These are phyloP conservation scores for Plantago major DNA, from an alignment of 257 asterid genomes.

Conservation along the genomic window DNA sequence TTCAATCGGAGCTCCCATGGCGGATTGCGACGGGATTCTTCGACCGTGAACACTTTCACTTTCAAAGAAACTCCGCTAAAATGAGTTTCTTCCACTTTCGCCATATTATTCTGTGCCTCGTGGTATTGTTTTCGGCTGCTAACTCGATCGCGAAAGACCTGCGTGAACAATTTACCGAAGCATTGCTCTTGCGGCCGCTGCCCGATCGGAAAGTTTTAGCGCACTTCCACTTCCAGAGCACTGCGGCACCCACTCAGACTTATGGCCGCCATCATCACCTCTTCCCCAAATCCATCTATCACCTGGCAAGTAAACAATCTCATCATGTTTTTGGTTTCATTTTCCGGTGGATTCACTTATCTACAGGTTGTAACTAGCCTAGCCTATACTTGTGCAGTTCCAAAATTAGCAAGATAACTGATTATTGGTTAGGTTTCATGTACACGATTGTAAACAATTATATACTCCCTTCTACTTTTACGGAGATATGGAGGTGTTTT, in stretches of 20 bases:
- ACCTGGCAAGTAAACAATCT: constrained; percentile 46
- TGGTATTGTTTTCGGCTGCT: constrained; percentile 32
- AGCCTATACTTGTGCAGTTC: too few species aligned
- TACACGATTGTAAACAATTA: too few species aligned
- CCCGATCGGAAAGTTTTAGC: constrained; percentile 91
- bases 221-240: constrained; percentile 85
- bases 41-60: neutral
- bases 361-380: too few species aligned
- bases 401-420: too few species aligned
- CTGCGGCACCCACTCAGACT: constrained; percentile 61
- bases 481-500: too few species aligned
- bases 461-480: too few species aligned
- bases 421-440: too few species aligned
- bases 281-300: constrained; percentile 93
- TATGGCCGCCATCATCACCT: constrained; percentile 88
- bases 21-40: constrained; percentile 9
- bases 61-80: constrained; percentile 17
- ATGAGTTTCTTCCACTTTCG: constrained; percentile 36
- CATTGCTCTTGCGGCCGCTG: constrained; percentile 78
- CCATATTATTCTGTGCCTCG: constrained; percentile 24
- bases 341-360: too few species aligned
- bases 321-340: too few species aligned
- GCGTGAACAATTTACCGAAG: constrained; percentile 79
- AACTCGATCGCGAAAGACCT: constrained; percentile 33
- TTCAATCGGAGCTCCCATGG: constrained; percentile 42